Conservation (phyloP, 176 grass and related monocot species). For the Cenchrus purpureus region DNA sequence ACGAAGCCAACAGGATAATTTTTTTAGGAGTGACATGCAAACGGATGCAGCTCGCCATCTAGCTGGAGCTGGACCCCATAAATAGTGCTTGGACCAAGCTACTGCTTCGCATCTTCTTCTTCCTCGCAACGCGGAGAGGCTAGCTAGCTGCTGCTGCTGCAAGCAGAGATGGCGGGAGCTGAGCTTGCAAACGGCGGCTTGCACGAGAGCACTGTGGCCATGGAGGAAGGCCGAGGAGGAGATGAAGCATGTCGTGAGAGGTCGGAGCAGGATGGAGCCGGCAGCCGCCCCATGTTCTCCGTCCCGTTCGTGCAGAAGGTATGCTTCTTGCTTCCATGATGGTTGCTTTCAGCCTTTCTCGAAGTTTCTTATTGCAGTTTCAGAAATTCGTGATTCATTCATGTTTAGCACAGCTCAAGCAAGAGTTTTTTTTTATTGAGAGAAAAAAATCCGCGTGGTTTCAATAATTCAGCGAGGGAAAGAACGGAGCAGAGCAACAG, state of each 20-base stretch:
- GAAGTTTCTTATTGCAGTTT: neutral
- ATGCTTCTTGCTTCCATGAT: neutral
- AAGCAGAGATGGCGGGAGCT: slow-evolving; percentile 36
- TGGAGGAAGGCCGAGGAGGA: slow-evolving; percentile 51
- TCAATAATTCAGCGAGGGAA: neutral
- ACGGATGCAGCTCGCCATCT: neutral
- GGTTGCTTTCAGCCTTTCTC: neutral
- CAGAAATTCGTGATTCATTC: neutral
- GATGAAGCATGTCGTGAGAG: slow-evolving; percentile 29
- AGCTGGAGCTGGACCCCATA: slow-evolving; percentile 39
- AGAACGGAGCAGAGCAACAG: neutral
- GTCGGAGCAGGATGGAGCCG: slow-evolving; percentile 25
- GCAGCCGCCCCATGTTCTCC: slow-evolving; percentile 30
- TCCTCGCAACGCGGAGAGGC: neutral
- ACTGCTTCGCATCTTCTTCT: neutral
- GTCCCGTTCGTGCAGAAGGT: slow-evolving; percentile 56
- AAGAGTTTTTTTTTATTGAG: neutral
- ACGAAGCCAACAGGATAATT: slow-evolving; percentile 37
- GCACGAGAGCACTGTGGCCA: slow-evolving; percentile 4
- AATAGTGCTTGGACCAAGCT: slow-evolving; percentile 34
- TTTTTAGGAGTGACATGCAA: slow-evolving; percentile 18
- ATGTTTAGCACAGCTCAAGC: neutral
- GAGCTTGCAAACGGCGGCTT: slow-evolving; percentile 41
- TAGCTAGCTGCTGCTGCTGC: neutral
- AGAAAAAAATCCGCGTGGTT: neutral